Evolutionary conservation across 768 basidiomycete species (phyloP), one percentile per base, ranked within the genome.

Genomic region (Suillus brevipes): DNA sequence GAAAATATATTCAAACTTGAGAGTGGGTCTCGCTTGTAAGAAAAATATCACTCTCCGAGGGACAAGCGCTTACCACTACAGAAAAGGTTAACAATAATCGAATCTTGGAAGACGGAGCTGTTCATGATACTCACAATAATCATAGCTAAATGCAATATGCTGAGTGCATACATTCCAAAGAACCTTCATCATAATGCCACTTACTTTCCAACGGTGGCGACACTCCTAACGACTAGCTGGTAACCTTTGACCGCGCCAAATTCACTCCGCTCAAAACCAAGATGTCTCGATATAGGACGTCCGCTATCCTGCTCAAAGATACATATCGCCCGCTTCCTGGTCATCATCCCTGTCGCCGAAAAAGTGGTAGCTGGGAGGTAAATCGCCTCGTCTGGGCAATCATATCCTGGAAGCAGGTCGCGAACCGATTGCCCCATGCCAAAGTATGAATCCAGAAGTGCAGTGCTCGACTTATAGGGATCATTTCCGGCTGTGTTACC

Each of bases 1-100:
- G 78, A 89, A 89, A 4, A 83, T 83, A 71, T 89, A 89, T 69
- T 89, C 88, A 70, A 88, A 89, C 82, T 84, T 67, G 43, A 34
- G 25, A 23, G 7, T 14, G 7, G 45, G 52, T 53, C 28, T 3
- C 18, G 9, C 31, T 10, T 18, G 52, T 53, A 10, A 53, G 52
- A 31, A 36, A 47, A 65, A 13, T 34, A 36, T n/a, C 34, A 14
- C 31, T 18, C 36, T 60, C 47, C 55, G 20, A 9, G 52, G 60
- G n/a, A 34, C 14, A 55, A 61, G 3, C 20, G 6, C 14, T 67
- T 69, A 79, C 78, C 75, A 81, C 79, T 80, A 31, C 25, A 16
- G 59, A 45, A 64, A 65, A 34, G 31, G 43, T 18, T 60, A 47
- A 45, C 2, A 38, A 3, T 28, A 4, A 37, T 28, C 60, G 34